These are phyloP conservation scores for Dittrichia graveolens DNA, from an alignment of 129 eudicot species.

Conservation along the genomic window DNA sequence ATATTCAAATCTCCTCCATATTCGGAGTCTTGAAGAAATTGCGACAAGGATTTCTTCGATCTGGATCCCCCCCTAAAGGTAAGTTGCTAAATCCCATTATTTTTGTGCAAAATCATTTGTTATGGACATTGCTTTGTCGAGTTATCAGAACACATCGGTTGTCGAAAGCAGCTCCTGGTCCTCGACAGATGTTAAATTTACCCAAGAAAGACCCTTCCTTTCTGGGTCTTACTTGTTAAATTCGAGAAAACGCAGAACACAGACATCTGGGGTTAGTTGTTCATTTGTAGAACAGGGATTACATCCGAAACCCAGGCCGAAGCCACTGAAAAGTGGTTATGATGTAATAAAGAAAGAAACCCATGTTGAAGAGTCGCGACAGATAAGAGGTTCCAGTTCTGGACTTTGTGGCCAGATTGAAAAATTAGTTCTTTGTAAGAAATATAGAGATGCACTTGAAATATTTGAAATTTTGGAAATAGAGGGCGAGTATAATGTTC, in stretches of 20 bases:
- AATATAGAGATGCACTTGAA: conserved; percentile 73
- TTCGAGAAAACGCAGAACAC: conserved; percentile 30
- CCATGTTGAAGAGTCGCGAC: conserved; percentile 16
- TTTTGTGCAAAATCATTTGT: background rate
- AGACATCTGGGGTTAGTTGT: conserved; percentile 39
- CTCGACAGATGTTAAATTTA: conserved; percentile 2
- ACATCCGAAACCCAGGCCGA: conserved; percentile 56
- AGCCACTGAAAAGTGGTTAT: conserved; percentile 31
- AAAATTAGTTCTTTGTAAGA: conserved; percentile 56
- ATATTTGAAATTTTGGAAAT: conserved; percentile 65
- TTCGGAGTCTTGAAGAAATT: conserved; percentile 6
- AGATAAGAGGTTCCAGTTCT: conserved; percentile 25
- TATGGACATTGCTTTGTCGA: conserved; percentile 52
- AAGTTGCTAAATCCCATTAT: conserved; percentile 10
- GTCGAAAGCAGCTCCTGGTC: conserved; percentile 38
- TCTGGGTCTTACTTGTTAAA: conserved; percentile 25
- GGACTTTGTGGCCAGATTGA: conserved; percentile 82
- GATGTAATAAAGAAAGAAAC: conserved; percentile 28
- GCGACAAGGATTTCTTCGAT: background rate
- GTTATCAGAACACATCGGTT: conserved; percentile 35
- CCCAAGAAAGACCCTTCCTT: conserved; percentile 26
- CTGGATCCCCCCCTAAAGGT: conserved; percentile 22
- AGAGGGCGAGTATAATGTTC: conserved; percentile 49
- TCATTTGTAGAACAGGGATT: conserved; percentile 49
- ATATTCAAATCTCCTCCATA: conserved; percentile 22